These are phyloP conservation scores for Pulicaria dysenterica DNA, from an alignment of 129 eudicot species.

Conservation along the genomic window DNA sequence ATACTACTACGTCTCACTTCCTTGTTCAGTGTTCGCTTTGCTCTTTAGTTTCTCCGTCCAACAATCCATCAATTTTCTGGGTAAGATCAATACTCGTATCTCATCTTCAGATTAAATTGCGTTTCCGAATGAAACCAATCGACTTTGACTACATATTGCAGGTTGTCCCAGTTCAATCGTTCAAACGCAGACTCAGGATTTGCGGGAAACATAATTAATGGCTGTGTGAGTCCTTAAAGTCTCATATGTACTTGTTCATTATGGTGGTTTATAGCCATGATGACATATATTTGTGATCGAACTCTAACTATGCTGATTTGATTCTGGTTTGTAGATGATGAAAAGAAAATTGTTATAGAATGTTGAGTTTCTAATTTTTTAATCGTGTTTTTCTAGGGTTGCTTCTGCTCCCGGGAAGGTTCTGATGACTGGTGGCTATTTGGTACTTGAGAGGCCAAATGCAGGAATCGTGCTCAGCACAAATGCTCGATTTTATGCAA, in stretches of 20 bases:
- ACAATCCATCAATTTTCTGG: not conserved
- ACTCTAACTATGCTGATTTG: conserved; percentile 3
- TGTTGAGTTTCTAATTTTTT: conserved; percentile 3
- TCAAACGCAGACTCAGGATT: not conserved
- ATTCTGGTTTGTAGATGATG: not conserved
- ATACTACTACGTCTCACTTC: not conserved
- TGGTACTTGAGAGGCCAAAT: conserved; percentile 79
- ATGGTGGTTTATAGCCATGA: not conserved
- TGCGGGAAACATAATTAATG: conserved; percentile 6
- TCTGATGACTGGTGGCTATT: conserved; percentile 81
- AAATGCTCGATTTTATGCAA: conserved; percentile 63
- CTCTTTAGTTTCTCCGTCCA: conserved; percentile 11
- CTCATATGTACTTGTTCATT: not conserved
- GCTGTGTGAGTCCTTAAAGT: conserved; percentile 24
- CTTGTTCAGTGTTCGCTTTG: not conserved
- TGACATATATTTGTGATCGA: conserved; percentile 24
- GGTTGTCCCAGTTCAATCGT: conserved; percentile 11
- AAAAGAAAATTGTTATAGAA: conserved; percentile 15
- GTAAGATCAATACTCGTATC: conserved; percentile 1
- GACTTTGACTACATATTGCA: conserved; percentile 16
- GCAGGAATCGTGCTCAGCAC: conserved; percentile 81
- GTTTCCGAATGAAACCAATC: not conserved
- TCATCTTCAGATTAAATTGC: conserved; percentile 14
- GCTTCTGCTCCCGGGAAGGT: conserved; percentile 88
- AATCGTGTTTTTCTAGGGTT: conserved; percentile 44